These are phyloP conservation scores for Talaromyces sp. DNA, from an alignment of 2,329 filamentous ascomycete species.

Conservation along the genomic window DNA sequence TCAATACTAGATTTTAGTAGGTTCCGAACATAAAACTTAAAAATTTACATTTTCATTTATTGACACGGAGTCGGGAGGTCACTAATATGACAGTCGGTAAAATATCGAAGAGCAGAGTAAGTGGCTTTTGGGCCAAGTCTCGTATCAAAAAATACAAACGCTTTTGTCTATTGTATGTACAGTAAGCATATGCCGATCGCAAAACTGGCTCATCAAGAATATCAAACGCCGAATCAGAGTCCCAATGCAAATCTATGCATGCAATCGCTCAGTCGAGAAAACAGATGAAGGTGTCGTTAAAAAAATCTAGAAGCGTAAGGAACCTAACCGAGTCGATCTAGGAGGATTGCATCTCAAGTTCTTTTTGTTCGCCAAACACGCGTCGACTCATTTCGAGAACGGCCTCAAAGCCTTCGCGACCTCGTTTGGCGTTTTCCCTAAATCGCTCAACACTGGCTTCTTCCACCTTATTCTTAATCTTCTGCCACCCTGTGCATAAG, in stretches of 20 bases:
- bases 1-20: not conserved
- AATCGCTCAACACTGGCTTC: conserved; percentile 85
- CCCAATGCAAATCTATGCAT: conserved; percentile 13
- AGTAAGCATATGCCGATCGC: conserved; percentile 8
- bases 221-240: conserved; percentile 16
- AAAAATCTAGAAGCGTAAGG: not conserved
- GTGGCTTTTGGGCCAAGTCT: not conserved
- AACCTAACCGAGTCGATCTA: not conserved
- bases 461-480: conserved; percentile 93
- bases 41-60: not conserved
- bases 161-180: conserved; percentile 13
- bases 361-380: conserved; percentile 85
- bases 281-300: conserved; percentile 16
- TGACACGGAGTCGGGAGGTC: conserved; percentile 3
- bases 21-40: not conserved
- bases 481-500: conserved; percentile 92
- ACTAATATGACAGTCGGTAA: not conserved
- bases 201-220: conserved; percentile 7
- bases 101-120: not conserved
- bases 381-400: conserved; percentile 89
- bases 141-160: conserved; percentile 1
- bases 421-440: conserved; percentile 83
- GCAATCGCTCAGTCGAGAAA: conserved; percentile 12
- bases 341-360: conserved; percentile 44
- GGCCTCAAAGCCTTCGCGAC: conserved; percentile 89